Base-by-base conservation (phyloP, 345 rosid species). In the Boechera stricta region DNA sequence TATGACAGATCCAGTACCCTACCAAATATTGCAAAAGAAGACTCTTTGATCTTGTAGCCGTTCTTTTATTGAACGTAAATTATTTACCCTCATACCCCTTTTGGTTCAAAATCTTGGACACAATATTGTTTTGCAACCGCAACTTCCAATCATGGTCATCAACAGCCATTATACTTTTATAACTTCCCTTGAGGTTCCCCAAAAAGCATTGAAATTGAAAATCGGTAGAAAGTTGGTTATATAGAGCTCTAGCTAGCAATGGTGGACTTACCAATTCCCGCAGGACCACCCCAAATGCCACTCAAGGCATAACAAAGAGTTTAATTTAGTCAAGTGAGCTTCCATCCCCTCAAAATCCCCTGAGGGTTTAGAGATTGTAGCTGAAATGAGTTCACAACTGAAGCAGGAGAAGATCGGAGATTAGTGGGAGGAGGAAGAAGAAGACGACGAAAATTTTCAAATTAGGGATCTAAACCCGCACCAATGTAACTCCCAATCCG, bases 1-100 rank as follows among this genome's bases (percentile, higher is more conserved):
- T 24, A 59, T 28, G 1, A 79, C 13, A 6, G 48, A 36, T 75
- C 73, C 18, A 33, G 64, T 70, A 15, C 74, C 80, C 82, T 82
- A 4, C 6, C 12, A 26, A 29, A 26, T n/a, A 36, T n/a, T 12
- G 0, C 63, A 1, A 55, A 32, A 59, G 4, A 71, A 57, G 4
- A 28, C 41, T 47, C 29, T 48, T 66, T 47, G 44, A 6, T 66
- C 58, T 3, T 6, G 44, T n/a, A 49, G 31, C 58, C 71, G 1
- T 2, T 31, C 57, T 16, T 66, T 10, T 6, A 66, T 4, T 48
- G 64, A 5, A 1, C 26, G 10, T 10, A 72, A 45, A 11, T 61
- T 24, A 42, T 42, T 0, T 48, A 21, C 4, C 63, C 42, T 79
- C 47, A 88, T 73, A 26, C 5, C 0, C 0, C 2, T 16, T 59